Conservation (phyloP, 2,329 filamentous ascomycete genomes). For the Aspergillus ibericus region DNA sequence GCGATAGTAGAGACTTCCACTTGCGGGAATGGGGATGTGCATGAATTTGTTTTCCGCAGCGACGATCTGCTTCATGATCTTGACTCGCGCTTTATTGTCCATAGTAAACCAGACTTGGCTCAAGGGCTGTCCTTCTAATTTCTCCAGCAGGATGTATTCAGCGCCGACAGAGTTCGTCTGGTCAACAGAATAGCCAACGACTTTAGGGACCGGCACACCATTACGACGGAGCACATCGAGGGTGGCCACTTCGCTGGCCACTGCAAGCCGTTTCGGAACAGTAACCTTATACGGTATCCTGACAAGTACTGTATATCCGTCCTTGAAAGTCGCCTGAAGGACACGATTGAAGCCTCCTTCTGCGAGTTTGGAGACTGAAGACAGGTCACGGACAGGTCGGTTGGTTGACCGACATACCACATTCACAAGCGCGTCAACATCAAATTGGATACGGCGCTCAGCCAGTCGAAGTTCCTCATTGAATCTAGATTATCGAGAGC, state of each 20-base stretch:
- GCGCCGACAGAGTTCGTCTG: conserved; percentile 37
- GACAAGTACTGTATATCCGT: conserved; percentile 32
- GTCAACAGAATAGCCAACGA: conserved; percentile 36
- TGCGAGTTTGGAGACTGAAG: conserved; percentile 28
- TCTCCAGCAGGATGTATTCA: conserved; percentile 43
- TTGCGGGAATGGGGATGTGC: conserved; percentile 24
- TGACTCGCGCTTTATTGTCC: conserved; percentile 22
- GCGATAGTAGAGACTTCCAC: conserved; percentile 30
- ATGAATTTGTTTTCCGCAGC: conserved; percentile 24
- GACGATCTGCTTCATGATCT: conserved; percentile 27
- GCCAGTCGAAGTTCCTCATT: conserved; percentile 2
- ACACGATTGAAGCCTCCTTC: conserved; percentile 42
- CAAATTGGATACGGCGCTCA: conserved; percentile 4
- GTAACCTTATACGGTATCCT: conserved; percentile 36
- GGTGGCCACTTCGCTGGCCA: conserved; percentile 42
- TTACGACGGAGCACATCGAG: conserved; percentile 34
- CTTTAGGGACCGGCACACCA: conserved; percentile 38
- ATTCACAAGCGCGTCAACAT: conserved; percentile 1
- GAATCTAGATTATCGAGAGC: not conserved
- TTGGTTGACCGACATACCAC: not conserved
- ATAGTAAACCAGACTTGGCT: conserved; percentile 32
- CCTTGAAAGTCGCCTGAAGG: conserved; percentile 32
- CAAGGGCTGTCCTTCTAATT: conserved; percentile 31
- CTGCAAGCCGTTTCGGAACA: conserved; percentile 29
- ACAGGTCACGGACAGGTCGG: not conserved